Evolutionary conservation across 2,329 filamentous ascomycete species (phyloP).

Genomic region (Hirsutella minnesotensis): DNA sequence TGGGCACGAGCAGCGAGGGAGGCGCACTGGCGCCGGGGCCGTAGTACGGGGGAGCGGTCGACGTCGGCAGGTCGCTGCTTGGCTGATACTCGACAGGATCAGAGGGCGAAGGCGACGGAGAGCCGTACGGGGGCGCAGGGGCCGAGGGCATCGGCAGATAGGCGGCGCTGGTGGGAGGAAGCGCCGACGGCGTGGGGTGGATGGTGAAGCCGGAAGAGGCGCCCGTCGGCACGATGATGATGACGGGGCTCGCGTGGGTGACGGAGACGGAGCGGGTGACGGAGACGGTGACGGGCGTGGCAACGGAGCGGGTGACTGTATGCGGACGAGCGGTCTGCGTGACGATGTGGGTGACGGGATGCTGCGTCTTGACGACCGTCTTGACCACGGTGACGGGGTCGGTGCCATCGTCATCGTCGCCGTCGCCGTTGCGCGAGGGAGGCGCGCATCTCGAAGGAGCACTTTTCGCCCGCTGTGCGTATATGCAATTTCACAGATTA

Average conservation of each 20-base stretch:
- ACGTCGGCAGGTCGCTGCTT: not conserved
- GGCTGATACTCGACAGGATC: not conserved
- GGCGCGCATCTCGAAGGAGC: constrained; percentile 17
- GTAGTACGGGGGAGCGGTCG: not conserved
- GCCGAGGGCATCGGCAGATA: not conserved
- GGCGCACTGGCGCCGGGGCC: not conserved
- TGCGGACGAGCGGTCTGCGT: constrained; percentile 13
- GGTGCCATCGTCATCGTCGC: constrained; percentile 7
- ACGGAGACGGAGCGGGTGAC: constrained; percentile 4
- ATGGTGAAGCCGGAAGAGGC: not conserved
- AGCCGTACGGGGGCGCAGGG: not conserved
- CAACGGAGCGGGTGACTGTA: constrained; percentile 16
- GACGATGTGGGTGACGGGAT: constrained; percentile 15
- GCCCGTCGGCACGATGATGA: not conserved
- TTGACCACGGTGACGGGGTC: constrained; percentile 19
- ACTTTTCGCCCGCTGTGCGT: too few species aligned
- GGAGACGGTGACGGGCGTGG: constrained; percentile 6
- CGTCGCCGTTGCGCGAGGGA: constrained; percentile 9
- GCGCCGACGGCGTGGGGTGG: not conserved
- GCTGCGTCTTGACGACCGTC: constrained; percentile 18
- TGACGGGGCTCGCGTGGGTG: not conserved
- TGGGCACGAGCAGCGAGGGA: not conserved
- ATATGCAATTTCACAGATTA: too few species aligned
- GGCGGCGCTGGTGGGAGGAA: not conserved
- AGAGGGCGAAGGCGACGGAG: not conserved